Conservation (phyloP, 495 filamentous ascomycete species). For the Talaromyces thailandensis region DNA sequence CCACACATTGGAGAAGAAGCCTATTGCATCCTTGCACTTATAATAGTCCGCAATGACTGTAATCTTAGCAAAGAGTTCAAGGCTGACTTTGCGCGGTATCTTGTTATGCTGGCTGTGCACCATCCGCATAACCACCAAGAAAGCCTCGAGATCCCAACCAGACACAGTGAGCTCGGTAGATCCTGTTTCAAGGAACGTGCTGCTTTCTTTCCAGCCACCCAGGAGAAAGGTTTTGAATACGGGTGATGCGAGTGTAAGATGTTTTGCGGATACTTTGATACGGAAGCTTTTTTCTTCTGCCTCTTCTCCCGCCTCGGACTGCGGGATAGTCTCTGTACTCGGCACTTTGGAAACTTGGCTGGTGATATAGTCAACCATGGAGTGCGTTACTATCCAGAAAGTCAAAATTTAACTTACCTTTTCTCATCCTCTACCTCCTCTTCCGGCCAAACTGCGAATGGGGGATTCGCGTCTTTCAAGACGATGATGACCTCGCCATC, state of each 20-base stretch:
- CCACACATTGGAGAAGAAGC: slow-evolving; percentile 34
- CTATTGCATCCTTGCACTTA: slow-evolving; percentile 33
- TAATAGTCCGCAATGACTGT: slow-evolving; percentile 41
- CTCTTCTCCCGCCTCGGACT: neutral
- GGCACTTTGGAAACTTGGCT: neutral
- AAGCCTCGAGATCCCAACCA: slow-evolving; percentile 23
- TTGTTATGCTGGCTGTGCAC: slow-evolving; percentile 34
- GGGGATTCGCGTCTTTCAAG: slow-evolving; percentile 2
- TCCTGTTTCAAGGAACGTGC: slow-evolving; percentile 17
- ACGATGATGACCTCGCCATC: slow-evolving; percentile 9
- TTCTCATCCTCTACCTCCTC: neutral
- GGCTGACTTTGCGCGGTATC: slow-evolving; percentile 24
- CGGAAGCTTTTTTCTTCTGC: neutral
- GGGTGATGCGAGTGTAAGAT: slow-evolving; percentile 32
- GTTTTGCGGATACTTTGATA: slow-evolving; percentile 35
- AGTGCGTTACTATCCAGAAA: neutral
- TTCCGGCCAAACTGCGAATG: neutral
- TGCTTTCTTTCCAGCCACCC: slow-evolving; percentile 14
- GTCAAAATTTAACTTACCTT: neutral
- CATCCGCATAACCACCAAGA: slow-evolving; percentile 36
- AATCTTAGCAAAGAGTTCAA: slow-evolving; percentile 35
- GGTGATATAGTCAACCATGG: neutral
- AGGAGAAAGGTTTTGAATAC: slow-evolving; percentile 21
- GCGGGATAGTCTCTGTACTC: neutral
- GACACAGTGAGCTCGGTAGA: slow-evolving; percentile 19